phyloP scores from a whole-genome alignment of 139 green algal species.

The Protoeuglena noctilucae region DNA sequence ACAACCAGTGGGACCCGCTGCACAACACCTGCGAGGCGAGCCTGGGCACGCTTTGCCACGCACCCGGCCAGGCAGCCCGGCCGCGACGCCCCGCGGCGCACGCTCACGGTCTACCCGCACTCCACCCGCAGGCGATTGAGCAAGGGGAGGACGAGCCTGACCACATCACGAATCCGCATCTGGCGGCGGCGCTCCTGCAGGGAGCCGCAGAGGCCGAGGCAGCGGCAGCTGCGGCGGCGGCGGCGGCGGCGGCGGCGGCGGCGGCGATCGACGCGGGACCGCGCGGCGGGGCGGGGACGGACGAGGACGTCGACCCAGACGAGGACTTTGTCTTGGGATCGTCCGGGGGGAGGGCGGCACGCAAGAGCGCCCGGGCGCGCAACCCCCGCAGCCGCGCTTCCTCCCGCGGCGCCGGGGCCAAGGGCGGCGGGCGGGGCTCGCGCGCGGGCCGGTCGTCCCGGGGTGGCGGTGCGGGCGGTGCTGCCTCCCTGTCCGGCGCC shows the following conservation, averaged over 20 bases:
- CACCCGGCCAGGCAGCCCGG: background rate
- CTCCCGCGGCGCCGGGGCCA: conserved; percentile 8
- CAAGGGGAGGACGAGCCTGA: background rate
- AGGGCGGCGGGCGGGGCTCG: conserved; percentile 5
- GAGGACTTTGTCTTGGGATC: background rate
- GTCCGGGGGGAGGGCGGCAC: background rate
- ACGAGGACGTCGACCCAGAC: conserved; percentile 1
- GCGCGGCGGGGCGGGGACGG: conserved; percentile 11
- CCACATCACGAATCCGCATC: background rate
- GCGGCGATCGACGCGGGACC: background rate
- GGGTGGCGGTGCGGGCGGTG: background rate
- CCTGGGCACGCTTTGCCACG: conserved; percentile 1
- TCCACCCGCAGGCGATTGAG: background rate
- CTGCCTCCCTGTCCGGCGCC: background rate
- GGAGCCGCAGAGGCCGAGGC: background rate
- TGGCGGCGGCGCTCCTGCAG: background rate
- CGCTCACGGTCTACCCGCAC: too few species aligned
- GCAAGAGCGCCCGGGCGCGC: background rate
- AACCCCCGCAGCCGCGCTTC: conserved; percentile 13
- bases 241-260: background rate
- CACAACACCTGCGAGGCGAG: conserved; percentile 40
- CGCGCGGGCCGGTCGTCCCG: conserved; percentile 5
- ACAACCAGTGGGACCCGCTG: conserved; percentile 51
- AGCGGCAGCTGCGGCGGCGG: background rate
- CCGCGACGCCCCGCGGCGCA: background rate